These are phyloP conservation scores for Zhuliangozyma blackwelliae DNA, from an alignment of 1,139 yeast species.

Conservation along the genomic window DNA sequence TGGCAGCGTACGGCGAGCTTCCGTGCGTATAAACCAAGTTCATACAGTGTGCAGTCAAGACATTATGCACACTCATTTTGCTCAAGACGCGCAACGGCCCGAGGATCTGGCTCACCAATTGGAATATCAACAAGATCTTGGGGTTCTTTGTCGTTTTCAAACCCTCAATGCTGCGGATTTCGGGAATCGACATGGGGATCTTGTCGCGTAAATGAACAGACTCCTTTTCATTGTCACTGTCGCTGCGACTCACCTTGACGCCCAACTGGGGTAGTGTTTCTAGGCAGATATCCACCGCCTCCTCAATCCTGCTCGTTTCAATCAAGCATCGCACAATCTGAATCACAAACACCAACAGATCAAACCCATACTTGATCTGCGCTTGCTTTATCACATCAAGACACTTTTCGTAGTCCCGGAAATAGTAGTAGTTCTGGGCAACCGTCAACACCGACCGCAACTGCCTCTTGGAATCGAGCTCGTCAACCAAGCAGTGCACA, in stretches of 20 bases:
- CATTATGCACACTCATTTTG: conserved; percentile 19
- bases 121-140: conserved; percentile 31
- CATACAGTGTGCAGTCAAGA: conserved; percentile 21
- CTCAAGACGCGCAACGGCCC: conserved; percentile 28
- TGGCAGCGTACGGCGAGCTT: conserved; percentile 22
- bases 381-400: conserved; percentile 23
- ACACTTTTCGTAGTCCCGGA: conserved; percentile 27
- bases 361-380: conserved; percentile 19
- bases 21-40: conserved; percentile 24
- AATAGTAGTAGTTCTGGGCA: conserved; percentile 26
- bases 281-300: conserved; percentile 36
- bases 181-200: conserved; percentile 41
- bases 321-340: conserved; percentile 39
- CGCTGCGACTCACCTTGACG: conserved; percentile 19
- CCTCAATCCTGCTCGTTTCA: conserved; percentile 25
- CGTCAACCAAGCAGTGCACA: conserved; percentile 23
- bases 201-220: conserved; percentile 21
- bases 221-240: conserved; percentile 16
- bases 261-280: conserved; percentile 28
- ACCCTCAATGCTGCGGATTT: conserved; percentile 32
- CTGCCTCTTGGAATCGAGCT: conserved; percentile 15
- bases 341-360: conserved; percentile 29
- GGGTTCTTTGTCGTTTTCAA: conserved; percentile 24
- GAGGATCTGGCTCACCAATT: conserved; percentile 40
- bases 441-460: conserved; percentile 28